phyloP scores from a whole-genome alignment of 352 stramenopile species.

The Plasmopara viticola region DNA sequence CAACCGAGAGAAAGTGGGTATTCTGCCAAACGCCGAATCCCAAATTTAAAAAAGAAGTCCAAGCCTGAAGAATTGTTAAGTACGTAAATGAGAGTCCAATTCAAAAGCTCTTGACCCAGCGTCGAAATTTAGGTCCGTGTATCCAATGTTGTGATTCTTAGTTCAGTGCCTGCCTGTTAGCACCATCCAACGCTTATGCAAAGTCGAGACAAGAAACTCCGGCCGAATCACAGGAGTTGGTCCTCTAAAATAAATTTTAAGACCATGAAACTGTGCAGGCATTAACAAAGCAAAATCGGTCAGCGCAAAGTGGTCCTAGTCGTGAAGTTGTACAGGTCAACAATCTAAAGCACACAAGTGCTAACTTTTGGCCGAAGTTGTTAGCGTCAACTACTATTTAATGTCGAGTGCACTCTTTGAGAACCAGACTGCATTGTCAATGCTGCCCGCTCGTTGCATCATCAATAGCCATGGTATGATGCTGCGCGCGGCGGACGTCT shows the following conservation, averaged over 20 bases:
- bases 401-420: too few relatives aligned
- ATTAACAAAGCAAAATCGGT: too few relatives aligned
- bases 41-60: neutral
- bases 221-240: neutral
- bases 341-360: too few relatives aligned
- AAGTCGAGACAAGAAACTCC: constrained; percentile 3
- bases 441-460: too few relatives aligned
- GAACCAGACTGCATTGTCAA: too few relatives aligned
- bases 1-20: neutral
- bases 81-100: neutral
- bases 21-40: neutral
- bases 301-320: too few relatives aligned
- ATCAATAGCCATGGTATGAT: too few relatives aligned
- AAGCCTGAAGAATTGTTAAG: neutral
- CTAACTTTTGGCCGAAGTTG: too few relatives aligned
- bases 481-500: too few relatives aligned
- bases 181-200: constrained; percentile 2
- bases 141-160: neutral
- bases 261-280: neutral
- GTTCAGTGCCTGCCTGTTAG: constrained; percentile 2
- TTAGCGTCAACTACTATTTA: too few relatives aligned
- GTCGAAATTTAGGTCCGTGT: neutral
- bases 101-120: neutral
- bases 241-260: neutral
- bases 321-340: too few relatives aligned